Conservation (phyloP, 495 filamentous ascomycete genomes). For the Daldinia vernicosa region DNA sequence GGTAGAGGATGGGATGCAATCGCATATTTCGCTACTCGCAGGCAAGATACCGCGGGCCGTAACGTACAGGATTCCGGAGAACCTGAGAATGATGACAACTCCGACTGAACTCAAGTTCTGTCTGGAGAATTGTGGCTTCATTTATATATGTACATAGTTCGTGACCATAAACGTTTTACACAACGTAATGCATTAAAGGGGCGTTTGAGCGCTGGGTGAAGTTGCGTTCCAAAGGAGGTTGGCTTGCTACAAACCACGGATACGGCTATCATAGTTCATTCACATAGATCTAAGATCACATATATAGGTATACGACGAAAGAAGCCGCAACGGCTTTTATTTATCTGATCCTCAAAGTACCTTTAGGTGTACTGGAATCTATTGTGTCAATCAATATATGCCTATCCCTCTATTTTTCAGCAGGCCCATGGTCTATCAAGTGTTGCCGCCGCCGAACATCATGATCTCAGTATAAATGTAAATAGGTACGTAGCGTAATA, state of each 20-base stretch:
- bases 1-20: constrained; percentile 69
- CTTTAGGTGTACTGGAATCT: background rate
- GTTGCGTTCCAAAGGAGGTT: constrained; percentile 11
- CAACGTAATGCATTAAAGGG: constrained; percentile 3
- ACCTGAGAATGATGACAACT: background rate
- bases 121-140: background rate
- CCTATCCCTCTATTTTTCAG: background rate
- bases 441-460: background rate
- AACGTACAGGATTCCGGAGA: background rate
- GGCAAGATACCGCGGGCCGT: background rate
- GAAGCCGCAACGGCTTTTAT: background rate
- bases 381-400: background rate
- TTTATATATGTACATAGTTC: constrained; percentile 20
- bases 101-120: background rate
- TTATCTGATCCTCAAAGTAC: background rate
- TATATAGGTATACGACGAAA: background rate
- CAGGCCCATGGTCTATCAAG: no score
- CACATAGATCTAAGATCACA: background rate
- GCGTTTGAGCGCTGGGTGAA: constrained; percentile 11
- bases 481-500: background rate
- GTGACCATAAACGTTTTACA: background rate
- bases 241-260: constrained; percentile 5
- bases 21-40: constrained; percentile 34
- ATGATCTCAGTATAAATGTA: background rate
- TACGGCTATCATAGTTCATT: constrained; percentile 6